Conservation (phyloP, 495 filamentous ascomycete genomes). For the Daldinia vernicosa region DNA sequence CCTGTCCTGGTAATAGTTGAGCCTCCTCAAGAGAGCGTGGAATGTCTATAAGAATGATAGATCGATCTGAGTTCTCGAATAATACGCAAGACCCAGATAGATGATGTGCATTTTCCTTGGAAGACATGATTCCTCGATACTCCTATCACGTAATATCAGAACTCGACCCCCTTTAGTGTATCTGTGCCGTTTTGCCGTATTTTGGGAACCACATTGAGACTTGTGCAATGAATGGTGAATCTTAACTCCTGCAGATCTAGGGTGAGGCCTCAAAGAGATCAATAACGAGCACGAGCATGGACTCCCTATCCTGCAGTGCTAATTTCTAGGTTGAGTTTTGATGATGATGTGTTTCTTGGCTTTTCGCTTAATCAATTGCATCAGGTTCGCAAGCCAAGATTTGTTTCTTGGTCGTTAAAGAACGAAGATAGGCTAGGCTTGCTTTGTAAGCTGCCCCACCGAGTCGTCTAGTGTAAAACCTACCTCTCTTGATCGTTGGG, state of each 20-base stretch:
- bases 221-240: not conserved
- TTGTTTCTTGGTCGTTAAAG: slow-evolving; percentile 8
- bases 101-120: not conserved
- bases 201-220: not conserved
- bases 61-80: slow-evolving; percentile 50
- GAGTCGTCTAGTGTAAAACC: not conserved
- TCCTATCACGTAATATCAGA: not conserved
- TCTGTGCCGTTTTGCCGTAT: slow-evolving; percentile 1
- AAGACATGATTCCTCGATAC: slow-evolving; percentile 15
- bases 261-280: not conserved
- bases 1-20: slow-evolving; percentile 49
- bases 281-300: not conserved
- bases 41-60: slow-evolving; percentile 55
- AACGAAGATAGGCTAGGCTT: slow-evolving; percentile 12
- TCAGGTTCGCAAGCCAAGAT: slow-evolving; percentile 25
- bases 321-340: slow-evolving; percentile 19
- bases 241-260: not conserved
- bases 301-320: not conserved
- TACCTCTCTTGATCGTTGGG: not conserved
- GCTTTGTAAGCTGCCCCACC: slow-evolving; percentile 31
- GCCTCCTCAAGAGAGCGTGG: slow-evolving; percentile 58
- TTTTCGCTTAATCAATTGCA: slow-evolving; percentile 21
- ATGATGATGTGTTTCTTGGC: slow-evolving; percentile 10
- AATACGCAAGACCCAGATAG: slow-evolving; percentile 48
- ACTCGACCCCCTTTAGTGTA: not conserved